Evolutionary conservation across 345 rosid species (phyloP).

Genomic region (Rhodamnia rubescens): DNA sequence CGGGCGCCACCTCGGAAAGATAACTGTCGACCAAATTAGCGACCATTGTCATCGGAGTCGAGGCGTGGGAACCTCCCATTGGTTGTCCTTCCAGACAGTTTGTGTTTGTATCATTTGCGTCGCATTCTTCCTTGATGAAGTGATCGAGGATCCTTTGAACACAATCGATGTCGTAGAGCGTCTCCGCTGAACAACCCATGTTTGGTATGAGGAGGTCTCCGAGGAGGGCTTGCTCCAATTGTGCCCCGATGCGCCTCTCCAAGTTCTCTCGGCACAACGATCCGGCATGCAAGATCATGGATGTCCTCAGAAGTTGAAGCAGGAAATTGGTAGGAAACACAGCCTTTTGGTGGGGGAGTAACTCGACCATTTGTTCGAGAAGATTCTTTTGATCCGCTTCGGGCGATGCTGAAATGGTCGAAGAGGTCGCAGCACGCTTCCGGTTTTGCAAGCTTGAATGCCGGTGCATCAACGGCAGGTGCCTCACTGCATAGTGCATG

Average conservation of each 20-base stretch:
- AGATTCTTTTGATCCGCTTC: slow-evolving; percentile 46
- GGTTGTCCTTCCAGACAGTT: slow-evolving; percentile 23
- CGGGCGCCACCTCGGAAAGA: slow-evolving; percentile 92
- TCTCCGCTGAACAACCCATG: slow-evolving; percentile 57
- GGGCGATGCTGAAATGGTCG: slow-evolving; percentile 13
- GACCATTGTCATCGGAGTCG: slow-evolving; percentile 50
- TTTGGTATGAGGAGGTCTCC: slow-evolving; percentile 80
- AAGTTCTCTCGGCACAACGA: slow-evolving; percentile 42
- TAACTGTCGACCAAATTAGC: slow-evolving; percentile 69
- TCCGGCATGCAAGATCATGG: slow-evolving; percentile 48
- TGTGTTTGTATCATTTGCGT: slow-evolving; percentile 13
- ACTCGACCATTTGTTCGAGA: slow-evolving; percentile 65
- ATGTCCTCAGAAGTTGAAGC: slow-evolving; percentile 71
- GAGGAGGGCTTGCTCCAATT: slow-evolving; percentile 65
- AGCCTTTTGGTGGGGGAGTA: slow-evolving; percentile 46
- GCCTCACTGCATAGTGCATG: slow-evolving; percentile 51
- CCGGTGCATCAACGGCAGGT: slow-evolving; percentile 61
- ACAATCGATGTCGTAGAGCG: slow-evolving; percentile 76
- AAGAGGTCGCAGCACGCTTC: slow-evolving; percentile 7
- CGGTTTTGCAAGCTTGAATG: slow-evolving; percentile 22
- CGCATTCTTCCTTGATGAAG: slow-evolving; percentile 34
- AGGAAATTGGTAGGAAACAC: slow-evolving; percentile 61
- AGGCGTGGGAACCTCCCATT: slow-evolving; percentile 38
- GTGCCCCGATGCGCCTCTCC: slow-evolving; percentile 64
- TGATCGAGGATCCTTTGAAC: slow-evolving; percentile 80